These are phyloP conservation scores for Leccinum broughii DNA, from an alignment of 768 basidiomycete species.

Conservation along the genomic window DNA sequence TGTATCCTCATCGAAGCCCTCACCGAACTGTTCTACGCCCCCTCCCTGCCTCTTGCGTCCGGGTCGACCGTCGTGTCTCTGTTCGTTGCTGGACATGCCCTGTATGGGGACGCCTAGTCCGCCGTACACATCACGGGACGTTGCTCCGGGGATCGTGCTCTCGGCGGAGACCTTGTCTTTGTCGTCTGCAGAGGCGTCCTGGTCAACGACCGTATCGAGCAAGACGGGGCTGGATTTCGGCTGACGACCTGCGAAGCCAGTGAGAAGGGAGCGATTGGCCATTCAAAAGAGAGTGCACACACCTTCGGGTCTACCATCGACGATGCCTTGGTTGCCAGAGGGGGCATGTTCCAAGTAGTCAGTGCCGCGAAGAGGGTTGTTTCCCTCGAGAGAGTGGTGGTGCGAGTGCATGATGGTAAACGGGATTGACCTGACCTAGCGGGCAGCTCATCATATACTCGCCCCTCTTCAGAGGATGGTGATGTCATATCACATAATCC, in stretches of 20 bases:
- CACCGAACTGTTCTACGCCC: constrained; percentile 18
- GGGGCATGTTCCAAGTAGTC: constrained; percentile 18
- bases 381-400: constrained; percentile 24
- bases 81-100: constrained; percentile 38
- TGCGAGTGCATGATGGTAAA: constrained; percentile 9
- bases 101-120: constrained; percentile 32
- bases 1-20: not conserved
- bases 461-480: constrained; percentile 1
- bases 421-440: constrained; percentile 7
- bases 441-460: not conserved
- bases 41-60: constrained; percentile 29
- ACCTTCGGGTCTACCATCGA: constrained; percentile 24
- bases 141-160: constrained; percentile 34
- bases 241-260: constrained; percentile 12
- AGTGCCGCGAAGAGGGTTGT: constrained; percentile 15
- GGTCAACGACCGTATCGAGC: constrained; percentile 34
- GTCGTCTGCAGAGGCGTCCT: constrained; percentile 28
- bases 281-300: not conserved
- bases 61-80: constrained; percentile 35
- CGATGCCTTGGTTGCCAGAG: constrained; percentile 18
- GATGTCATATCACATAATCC: constrained; percentile 19
- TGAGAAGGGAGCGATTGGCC: not conserved
- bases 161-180: constrained; percentile 7
- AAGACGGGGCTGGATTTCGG: constrained; percentile 19
- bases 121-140: constrained; percentile 33